Conservation (phyloP, 2,329 filamentous ascomycete genomes). For the Penicillium sclerotigenum region DNA sequence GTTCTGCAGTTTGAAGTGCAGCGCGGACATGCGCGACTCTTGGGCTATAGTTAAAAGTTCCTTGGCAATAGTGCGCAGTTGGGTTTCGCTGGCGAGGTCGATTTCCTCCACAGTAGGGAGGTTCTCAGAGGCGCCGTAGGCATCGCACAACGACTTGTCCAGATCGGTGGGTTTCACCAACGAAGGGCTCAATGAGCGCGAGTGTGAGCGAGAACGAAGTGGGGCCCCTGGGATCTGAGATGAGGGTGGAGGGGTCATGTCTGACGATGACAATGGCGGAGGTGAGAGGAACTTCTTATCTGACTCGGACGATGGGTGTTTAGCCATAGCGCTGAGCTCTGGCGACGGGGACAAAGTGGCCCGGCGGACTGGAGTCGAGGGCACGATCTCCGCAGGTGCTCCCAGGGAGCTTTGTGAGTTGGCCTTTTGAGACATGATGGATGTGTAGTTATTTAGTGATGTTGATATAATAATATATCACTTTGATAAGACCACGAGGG, state of each 20-base stretch:
- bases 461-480: background rate
- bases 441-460: background rate
- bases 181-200: conserved; percentile 29
- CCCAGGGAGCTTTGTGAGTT: conserved; percentile 38
- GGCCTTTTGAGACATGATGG: conserved; percentile 34
- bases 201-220: conserved; percentile 43
- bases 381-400: conserved; percentile 40
- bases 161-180: conserved; percentile 50
- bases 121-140: conserved; percentile 44
- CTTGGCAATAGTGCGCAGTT: conserved; percentile 55
- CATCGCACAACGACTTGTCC: conserved; percentile 41
- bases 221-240: conserved; percentile 52
- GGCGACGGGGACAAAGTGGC: conserved; percentile 38
- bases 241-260: conserved; percentile 63
- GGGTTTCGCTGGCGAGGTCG: conserved; percentile 49
- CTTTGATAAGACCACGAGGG: conserved; percentile 6
- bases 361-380: conserved; percentile 34
- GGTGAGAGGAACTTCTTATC: conserved; percentile 41
- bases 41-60: conserved; percentile 54
- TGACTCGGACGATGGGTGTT: conserved; percentile 33
- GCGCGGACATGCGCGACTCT: conserved; percentile 75
- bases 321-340: conserved; percentile 31
- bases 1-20: conserved; percentile 88
- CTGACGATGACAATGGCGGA: conserved; percentile 46
- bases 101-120: conserved; percentile 52